A percentile compares a stretch with the other conserved stretches of the same genome.
Evolutionary conservation across 139 green algal genomes (phyloP).

Genomic region (Marvania coccoides): DNA sequence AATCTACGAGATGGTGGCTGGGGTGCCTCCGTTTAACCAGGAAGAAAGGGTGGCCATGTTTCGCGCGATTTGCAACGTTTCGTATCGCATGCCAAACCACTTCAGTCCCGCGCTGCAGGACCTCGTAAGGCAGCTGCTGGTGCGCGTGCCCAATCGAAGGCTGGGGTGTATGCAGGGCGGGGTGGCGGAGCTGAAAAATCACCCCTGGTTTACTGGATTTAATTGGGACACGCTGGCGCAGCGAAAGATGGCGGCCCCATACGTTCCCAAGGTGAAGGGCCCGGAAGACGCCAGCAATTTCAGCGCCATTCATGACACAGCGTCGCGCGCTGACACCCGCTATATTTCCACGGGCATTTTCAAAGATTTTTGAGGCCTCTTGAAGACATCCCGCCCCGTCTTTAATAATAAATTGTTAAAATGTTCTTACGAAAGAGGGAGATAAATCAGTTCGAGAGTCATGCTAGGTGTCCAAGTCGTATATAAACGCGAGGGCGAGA

Average conservation of each 20-base stretch:
- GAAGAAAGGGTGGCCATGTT: conserved; percentile 83
- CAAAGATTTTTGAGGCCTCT: conserved; percentile 46
- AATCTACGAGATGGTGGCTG: conserved; percentile 81
- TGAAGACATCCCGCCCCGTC: no score
- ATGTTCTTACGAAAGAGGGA: no score
- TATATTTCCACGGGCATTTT: conserved; percentile 61
- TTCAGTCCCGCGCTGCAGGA: conserved; percentile 49
- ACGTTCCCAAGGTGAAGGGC: conserved; percentile 55
- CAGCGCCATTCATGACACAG: not conserved
- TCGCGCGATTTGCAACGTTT: conserved; percentile 57
- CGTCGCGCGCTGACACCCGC: not conserved
- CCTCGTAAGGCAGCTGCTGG: conserved; percentile 69
- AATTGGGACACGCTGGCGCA: conserved; percentile 72
- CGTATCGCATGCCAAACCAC: conserved; percentile 53
- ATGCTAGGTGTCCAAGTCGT: no score
- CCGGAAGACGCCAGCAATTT: conserved; percentile 59
- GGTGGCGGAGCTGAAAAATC: conserved; percentile 60
- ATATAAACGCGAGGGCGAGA: no score
- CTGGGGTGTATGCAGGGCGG: conserved; percentile 56
- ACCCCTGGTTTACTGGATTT: conserved; percentile 85
- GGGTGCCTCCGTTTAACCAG: conserved; percentile 79
- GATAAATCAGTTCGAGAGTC: no score
- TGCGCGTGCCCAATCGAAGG: conserved; percentile 55
- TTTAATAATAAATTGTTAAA: no score
- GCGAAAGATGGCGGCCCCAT: conserved; percentile 53